Evolutionary conservation across 371 early-diverging fungal species (phyloP), one percentile per base, ranked within the genome.

Genomic region (Mortierella sp.): DNA sequence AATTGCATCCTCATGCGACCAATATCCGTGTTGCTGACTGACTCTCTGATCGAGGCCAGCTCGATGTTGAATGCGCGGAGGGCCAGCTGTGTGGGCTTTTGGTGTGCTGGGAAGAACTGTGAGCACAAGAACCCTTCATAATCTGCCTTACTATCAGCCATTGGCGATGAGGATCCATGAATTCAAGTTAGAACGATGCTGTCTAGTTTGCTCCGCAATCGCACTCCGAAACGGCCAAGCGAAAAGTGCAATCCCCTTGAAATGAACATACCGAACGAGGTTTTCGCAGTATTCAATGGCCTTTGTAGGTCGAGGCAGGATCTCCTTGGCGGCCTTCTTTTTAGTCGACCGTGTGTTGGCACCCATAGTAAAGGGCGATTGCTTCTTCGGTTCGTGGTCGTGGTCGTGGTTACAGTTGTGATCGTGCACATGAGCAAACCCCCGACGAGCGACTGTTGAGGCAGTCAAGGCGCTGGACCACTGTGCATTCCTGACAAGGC

Each of bases 51-150:
- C 74, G 90, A 90, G 10, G 97, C 95, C 31, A 96, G 88, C 85
- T 98, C 98, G 51, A 96, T 90, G 83, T 97, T 96, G 88, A 98
- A 94, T 1, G 98, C 97, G 44, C 96, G 90, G 40, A 98, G 81
- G 0, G 95, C 97, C 89, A 86, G 72, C 40, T 86, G 86, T 14
- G 82, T 86, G 26, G 79, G 50, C 44, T 79, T 73, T 44, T 86
- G 82, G 50, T 82, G 77, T 50, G 76, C 72, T 9, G 86, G 82
- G 40, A 86, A 86, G 50, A 86, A 86, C 28, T 86, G 86, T 5
- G 86, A 82, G 40, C 86, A 82, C 24, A 86, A 61, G 51, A 86
- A 86, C 9, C 86, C 86, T 59, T 86, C 86, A 73, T 86, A 86
- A 37, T 86, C 86, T 37, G 79, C 79, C 55, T 79, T 82, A 1